phyloP scores from a whole-genome alignment of 805 yeast species.

The Ogataea populi-albae region DNA sequence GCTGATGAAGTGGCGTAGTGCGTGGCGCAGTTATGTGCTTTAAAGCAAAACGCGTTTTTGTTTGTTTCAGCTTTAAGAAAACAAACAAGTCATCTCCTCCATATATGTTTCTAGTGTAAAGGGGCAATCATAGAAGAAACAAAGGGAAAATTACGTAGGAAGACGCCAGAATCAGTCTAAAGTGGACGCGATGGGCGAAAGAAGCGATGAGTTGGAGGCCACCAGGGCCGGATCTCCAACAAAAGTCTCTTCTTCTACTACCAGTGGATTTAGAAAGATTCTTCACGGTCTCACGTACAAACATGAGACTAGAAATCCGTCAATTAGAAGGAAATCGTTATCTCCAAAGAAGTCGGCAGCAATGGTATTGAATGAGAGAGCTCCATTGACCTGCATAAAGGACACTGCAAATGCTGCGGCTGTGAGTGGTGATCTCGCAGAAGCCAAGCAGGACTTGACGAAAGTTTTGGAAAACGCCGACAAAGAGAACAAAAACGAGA shows the following conservation, averaged over 20 bases:
- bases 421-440: constrained; percentile 14
- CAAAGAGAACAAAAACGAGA: constrained; percentile 16
- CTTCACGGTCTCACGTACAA: constrained; percentile 48
- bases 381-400: constrained; percentile 27
- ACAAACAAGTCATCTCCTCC: neutral
- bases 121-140: neutral
- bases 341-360: constrained; percentile 22
- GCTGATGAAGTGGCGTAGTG: too few relatives aligned
- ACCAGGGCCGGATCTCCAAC: too few relatives aligned
- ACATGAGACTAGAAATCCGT: constrained; percentile 28
- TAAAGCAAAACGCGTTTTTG: constrained; percentile 1
- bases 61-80: neutral
- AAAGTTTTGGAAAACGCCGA: constrained; percentile 17
- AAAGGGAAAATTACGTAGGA: neutral
- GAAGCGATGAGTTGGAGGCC: too few relatives aligned
- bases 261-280: constrained; percentile 27
- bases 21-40: too few relatives aligned
- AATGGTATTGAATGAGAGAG: constrained; percentile 16
- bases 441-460: constrained; percentile 27
- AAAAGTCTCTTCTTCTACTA: constrained; percentile 8
- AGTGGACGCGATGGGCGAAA: too few relatives aligned
- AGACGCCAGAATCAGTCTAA: too few relatives aligned
- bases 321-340: constrained; percentile 19
- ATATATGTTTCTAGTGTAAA: neutral
- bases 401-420: constrained; percentile 14